Evolutionary conservation across 176 grass and related monocot genomes (phyloP).

Genomic region (Triticum turgidum): DNA sequence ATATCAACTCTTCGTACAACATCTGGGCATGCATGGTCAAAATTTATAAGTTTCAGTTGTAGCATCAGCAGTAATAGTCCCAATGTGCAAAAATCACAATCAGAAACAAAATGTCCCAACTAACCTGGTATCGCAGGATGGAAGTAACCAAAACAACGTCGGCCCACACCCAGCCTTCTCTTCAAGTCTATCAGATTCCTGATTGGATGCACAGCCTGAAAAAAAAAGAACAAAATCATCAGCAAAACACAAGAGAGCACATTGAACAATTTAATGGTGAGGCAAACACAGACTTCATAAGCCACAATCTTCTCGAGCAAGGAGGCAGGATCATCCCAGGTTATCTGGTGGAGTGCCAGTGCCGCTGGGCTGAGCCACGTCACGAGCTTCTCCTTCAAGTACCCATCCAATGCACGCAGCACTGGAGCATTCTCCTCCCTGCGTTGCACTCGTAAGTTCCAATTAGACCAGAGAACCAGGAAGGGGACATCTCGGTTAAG

Average conservation of each 20-base stretch:
- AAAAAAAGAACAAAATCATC: slow-evolving; percentile 26
- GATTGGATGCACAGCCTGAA: slow-evolving; percentile 90
- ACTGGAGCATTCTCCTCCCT: slow-evolving; percentile 71
- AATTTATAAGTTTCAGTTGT: not conserved
- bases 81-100: not conserved
- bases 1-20: not conserved
- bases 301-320: slow-evolving; percentile 96
- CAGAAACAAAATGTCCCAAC: not conserved
- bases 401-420: slow-evolving; percentile 77
- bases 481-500: not conserved
- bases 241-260: not conserved
- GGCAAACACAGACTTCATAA: slow-evolving; percentile 59
- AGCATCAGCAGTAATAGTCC: not conserved
- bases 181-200: slow-evolving; percentile 96
- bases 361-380: slow-evolving; percentile 95
- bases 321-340: slow-evolving; percentile 91
- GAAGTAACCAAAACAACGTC: slow-evolving; percentile 95
- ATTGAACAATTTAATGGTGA: not conserved
- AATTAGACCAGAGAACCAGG: not conserved
- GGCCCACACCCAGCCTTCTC: slow-evolving; percentile 80
- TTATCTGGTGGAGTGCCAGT: slow-evolving; percentile 83
- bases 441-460: slow-evolving; percentile 29
- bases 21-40: not conserved
- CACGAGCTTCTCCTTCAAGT: slow-evolving; percentile 95
- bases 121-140: slow-evolving; percentile 95